Base-by-base conservation (phyloP, 2,329 filamentous ascomycete genomes). In the Trichoderma harzianum region DNA sequence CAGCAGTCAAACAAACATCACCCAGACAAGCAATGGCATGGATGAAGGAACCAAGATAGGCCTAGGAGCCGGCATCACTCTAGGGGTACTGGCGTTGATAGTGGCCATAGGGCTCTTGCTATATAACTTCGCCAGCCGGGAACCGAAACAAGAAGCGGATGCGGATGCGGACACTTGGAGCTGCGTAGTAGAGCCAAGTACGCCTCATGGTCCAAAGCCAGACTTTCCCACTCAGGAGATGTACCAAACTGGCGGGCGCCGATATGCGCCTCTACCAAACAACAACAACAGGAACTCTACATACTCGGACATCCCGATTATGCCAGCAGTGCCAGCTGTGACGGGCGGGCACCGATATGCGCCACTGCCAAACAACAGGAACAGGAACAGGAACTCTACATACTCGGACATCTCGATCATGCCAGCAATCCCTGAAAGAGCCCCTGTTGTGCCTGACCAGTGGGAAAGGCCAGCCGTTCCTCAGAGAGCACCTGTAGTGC, bases 41-140 rank as follows among this genome's bases (percentile, higher is more conserved):
- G 26, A 62, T 12, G 7, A 55, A n/a, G 67, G 51, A 16, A 60
- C 69, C 21, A 66, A 66, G 39, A 47, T 55, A 16, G 68, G 61
- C 8, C 65, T 71, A 8, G 51, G 32, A 36, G 34, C 60, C 10
- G 71, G 60, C n/a, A 55, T 73, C 30, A 34, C 61, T 14, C 26
- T 73, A n/a, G 71, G 60, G 7, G 36, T 53, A 26, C 51, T 71
- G n/a, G n/a, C 57, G 7, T 18, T 69, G 24, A n/a, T 53, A 21
- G 57, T 68, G 16, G 32, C 30, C 6, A 24, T 57, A 21, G 53
- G 32, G 7, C 61, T 72, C 21, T 62, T 53, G 24, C 1, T 64
- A 21, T 58, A 60, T 47, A 24, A 24, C 36, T 64, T 36, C 21
- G 26, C 26, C 10, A 14, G 47, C 18, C 21, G 26, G 16, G 34